Evolutionary conservation across 2,329 filamentous ascomycete species (phyloP).

Genomic region (Colletotrichum sp.): DNA sequence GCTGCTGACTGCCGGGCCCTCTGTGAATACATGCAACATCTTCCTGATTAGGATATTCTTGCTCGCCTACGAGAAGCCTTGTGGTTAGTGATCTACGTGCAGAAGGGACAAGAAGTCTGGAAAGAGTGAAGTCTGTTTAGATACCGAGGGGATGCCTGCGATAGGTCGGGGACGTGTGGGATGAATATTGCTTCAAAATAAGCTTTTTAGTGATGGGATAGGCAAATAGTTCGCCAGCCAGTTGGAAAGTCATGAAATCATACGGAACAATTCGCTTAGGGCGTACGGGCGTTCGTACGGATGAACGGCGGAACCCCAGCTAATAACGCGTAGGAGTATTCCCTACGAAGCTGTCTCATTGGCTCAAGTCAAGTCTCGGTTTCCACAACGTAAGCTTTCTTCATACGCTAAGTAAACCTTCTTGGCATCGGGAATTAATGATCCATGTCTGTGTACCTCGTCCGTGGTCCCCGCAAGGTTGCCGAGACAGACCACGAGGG

Average conservation of each 20-base stretch:
- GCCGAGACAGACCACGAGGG: background rate
- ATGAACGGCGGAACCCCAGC: background rate
- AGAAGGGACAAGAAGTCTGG: background rate
- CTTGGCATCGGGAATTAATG: background rate
- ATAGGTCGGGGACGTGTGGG: background rate
- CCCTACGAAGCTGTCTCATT: background rate
- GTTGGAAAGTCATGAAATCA: background rate
- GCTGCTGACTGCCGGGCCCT: background rate
- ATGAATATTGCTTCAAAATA: background rate
- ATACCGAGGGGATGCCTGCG: background rate
- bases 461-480: background rate
- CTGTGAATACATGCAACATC: background rate
- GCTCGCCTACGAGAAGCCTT: background rate
- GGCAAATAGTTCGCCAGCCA: background rate
- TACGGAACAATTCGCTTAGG: background rate
- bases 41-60: background rate
- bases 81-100: background rate
- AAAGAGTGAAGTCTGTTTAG: background rate
- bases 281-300: background rate
- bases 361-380: background rate
- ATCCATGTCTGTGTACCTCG: background rate
- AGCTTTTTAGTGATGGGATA: background rate
- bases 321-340: background rate
- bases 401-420: background rate
- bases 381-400: background rate